Conservation (phyloP, 306 rosid species). For the Mimosa bimucronata region DNA sequence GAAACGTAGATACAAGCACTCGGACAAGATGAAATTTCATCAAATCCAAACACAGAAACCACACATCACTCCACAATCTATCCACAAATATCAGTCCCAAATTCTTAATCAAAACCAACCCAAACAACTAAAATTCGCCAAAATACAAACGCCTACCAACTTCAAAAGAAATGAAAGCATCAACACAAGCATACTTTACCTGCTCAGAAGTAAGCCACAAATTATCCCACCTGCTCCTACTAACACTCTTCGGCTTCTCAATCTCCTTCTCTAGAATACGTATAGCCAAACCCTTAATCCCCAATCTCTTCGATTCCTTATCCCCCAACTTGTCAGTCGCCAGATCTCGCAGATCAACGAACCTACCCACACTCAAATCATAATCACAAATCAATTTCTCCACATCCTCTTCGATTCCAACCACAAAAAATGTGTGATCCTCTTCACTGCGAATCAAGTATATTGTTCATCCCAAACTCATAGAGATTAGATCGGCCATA, state of each 20-base stretch:
- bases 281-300: constrained; percentile 33
- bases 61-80: background rate
- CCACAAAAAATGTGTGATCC: constrained; percentile 36
- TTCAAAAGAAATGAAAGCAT: constrained; percentile 45
- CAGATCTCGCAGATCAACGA: constrained; percentile 36
- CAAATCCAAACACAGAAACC: background rate
- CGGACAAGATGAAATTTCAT: too few species aligned
- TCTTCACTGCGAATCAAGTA: too few species aligned
- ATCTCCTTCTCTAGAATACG: constrained; percentile 25
- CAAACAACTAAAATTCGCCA: background rate
- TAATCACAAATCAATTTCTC: constrained; percentile 42
- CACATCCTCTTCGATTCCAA: constrained; percentile 40
- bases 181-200: constrained; percentile 46
- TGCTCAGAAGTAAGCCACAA: constrained; percentile 26
- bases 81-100: too few species aligned
- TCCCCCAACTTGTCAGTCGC: constrained; percentile 23
- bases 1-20: background rate
- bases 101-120: background rate
- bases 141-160: constrained; percentile 27
- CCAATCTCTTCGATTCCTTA: background rate
- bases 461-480: too few species aligned
- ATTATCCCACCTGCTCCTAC: constrained; percentile 41
- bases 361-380: background rate
- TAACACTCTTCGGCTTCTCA: constrained; percentile 32
- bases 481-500: too few species aligned